These are phyloP conservation scores for Sonneratia alba DNA, from an alignment of 345 rosid genomes.

Conservation along the genomic window DNA sequence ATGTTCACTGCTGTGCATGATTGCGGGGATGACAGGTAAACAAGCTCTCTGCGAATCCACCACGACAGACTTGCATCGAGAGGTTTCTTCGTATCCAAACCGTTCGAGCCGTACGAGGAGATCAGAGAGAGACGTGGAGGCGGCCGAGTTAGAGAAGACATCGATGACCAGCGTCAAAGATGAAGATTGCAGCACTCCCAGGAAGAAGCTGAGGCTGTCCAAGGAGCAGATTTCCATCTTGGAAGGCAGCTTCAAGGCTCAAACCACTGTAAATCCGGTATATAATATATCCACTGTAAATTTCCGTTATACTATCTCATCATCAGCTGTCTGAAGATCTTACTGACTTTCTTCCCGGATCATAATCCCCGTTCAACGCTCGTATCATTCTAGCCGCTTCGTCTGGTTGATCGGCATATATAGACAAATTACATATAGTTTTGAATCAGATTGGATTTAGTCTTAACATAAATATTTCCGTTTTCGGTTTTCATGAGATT, in stretches of 20 bases:
- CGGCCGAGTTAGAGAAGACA: not conserved
- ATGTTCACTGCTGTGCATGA: too few relatives aligned
- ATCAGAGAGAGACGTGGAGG: constrained; percentile 7
- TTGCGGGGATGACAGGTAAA: not conserved
- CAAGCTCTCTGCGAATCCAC: not conserved
- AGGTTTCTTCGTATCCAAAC: not conserved
- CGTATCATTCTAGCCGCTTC: too few relatives aligned
- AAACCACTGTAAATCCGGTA: constrained; percentile 16
- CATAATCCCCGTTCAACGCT: too few relatives aligned
- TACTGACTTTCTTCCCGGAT: too few relatives aligned
- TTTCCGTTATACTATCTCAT: not conserved
- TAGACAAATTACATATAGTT: too few relatives aligned
- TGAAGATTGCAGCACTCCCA: constrained; percentile 8
- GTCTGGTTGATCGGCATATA: too few relatives aligned
- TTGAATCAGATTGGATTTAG: too few relatives aligned
- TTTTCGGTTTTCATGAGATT: too few relatives aligned
- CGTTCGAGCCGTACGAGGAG: not conserved
- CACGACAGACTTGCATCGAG: not conserved
- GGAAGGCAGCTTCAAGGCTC: constrained; percentile 11
- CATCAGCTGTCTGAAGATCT: too few relatives aligned
- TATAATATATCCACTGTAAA: not conserved
- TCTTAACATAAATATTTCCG: too few relatives aligned
- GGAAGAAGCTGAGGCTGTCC: constrained; percentile 18
- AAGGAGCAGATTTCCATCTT: constrained; percentile 8
- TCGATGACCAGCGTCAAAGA: constrained; percentile 3